Evolutionary conservation across 2,329 filamentous ascomycete species (phyloP).

Genomic region (Phyllosticta paracitricarpa): DNA sequence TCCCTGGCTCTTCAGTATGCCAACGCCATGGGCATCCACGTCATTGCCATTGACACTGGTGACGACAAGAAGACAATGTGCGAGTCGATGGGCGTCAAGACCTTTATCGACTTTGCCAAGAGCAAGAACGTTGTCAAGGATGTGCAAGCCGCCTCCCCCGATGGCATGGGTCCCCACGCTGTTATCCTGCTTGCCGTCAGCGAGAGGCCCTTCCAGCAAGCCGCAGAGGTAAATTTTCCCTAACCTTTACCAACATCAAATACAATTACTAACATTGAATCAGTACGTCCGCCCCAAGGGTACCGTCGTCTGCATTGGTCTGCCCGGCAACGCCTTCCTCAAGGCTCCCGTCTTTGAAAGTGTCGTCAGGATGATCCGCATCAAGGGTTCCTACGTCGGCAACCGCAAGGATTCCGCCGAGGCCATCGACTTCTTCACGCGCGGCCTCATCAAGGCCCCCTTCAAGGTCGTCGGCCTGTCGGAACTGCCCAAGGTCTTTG

Average conservation of each 20-base stretch:
- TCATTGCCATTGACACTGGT: conserved; percentile 76
- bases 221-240: conserved; percentile 42
- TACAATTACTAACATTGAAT: not conserved
- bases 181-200: conserved; percentile 76
- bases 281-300: conserved; percentile 73
- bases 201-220: conserved; percentile 94
- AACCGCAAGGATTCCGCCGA: conserved; percentile 82
- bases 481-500: conserved; percentile 70
- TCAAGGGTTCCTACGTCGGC: conserved; percentile 89
- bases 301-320: conserved; percentile 76
- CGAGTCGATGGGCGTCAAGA: conserved; percentile 56
- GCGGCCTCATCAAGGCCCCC: conserved; percentile 76
- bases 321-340: conserved; percentile 71
- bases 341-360: conserved; percentile 81
- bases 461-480: conserved; percentile 77
- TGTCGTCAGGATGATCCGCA: conserved; percentile 81
- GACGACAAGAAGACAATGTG: conserved; percentile 65
- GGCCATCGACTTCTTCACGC: conserved; percentile 79
- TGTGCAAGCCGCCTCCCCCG: conserved; percentile 69
- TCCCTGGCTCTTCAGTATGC: conserved; percentile 77
- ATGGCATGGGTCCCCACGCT: conserved; percentile 77
- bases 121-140: conserved; percentile 72
- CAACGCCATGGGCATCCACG: conserved; percentile 76
- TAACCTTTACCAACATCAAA: not conserved
- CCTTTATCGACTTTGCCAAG: conserved; percentile 71